Base-by-base conservation (phyloP, 1,284 basidiomycete genomes). In the Fomes fomentarius region DNA sequence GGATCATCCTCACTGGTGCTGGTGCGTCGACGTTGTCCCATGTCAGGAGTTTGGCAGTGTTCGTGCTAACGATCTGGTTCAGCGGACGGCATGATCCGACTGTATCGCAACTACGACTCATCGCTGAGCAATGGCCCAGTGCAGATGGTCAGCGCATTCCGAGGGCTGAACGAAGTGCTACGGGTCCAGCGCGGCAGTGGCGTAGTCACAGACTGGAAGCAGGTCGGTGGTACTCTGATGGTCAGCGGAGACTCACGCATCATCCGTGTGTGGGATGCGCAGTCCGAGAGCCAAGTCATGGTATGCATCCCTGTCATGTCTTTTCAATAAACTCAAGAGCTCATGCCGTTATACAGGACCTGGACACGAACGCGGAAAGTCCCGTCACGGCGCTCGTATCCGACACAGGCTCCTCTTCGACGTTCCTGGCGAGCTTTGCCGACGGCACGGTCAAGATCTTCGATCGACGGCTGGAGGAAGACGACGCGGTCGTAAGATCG, bases 251-350 rank as follows among this genome's bases (percentile, higher is more conserved):
- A 99, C 71, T 91, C 93, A 45, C 85, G 88, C 52, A 87, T 90
- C 31, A 89, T 99, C 54, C 83, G 94, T 47, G 81, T 96, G 1
- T 99, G 97, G 97, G 96, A 99, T 70, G 96, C 95, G 11, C 89
- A 94, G 63, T 90, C 93, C 12, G 96, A 99, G 72, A 84, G 85
- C 21, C 88, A 91, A 65, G 76, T 92, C 31, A 74, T 91, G 72
- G 93, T 94, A 63, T 65, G 87, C 65, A 24, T 30, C n/a, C 28
- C 22, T 11, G 4, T 14, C n/a, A 37, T 54, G 30, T 33, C 62
- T 45, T 43, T 39, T 55, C 40, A 44, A 26, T 33, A n/a, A n/a
- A n/a, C n/a, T n/a, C n/a, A n/a, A n/a, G n/a, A n/a, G n/a, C n/a
- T 25, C 19, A 63, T 52, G 58, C 62, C 49, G 28, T 48, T 49